Evolutionary conservation across 805 yeast genomes (phyloP).

Genomic region (Ogataea dorogensis): DNA sequence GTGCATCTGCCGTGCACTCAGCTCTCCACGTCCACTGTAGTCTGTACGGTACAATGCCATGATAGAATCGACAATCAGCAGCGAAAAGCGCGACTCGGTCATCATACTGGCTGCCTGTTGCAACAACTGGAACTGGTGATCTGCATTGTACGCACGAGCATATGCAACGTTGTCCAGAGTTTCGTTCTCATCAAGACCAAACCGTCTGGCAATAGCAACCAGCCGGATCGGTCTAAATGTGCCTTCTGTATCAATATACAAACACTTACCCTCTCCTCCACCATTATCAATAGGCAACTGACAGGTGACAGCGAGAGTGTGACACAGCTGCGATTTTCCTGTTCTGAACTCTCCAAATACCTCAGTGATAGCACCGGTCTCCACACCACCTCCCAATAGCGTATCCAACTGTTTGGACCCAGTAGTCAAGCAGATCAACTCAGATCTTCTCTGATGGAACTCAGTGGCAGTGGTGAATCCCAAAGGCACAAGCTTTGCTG

Average conservation of each 20-base stretch:
- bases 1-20: slow-evolving; percentile 91
- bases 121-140: slow-evolving; percentile 84
- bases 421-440: slow-evolving; percentile 88
- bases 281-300: slow-evolving; percentile 96
- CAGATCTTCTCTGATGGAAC: slow-evolving; percentile 84
- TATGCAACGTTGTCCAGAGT: slow-evolving; percentile 97
- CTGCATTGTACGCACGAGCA: slow-evolving; percentile 96
- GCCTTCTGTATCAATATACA: slow-evolving; percentile 95
- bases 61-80: slow-evolving; percentile 92
- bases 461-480: slow-evolving; percentile 98
- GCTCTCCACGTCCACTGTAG: slow-evolving; percentile 91
- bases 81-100: slow-evolving; percentile 88
- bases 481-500: slow-evolving; percentile 84
- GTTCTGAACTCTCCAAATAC: slow-evolving; percentile 97
- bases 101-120: slow-evolving; percentile 93
- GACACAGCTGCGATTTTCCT: slow-evolving; percentile 96
- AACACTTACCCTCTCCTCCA: slow-evolving; percentile 97
- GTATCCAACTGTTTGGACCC: slow-evolving; percentile 95
- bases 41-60: slow-evolving; percentile 97
- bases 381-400: slow-evolving; percentile 92
- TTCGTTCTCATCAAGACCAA: slow-evolving; percentile 87
- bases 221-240: slow-evolving; percentile 92
- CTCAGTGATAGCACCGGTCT: slow-evolving; percentile 96
- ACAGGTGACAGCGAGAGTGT: slow-evolving; percentile 94
- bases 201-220: slow-evolving; percentile 85